Evolutionary conservation across 1,284 basidiomycete genomes (phyloP).

Genomic region (Cutaneotrichosporon cavernicola): DNA sequence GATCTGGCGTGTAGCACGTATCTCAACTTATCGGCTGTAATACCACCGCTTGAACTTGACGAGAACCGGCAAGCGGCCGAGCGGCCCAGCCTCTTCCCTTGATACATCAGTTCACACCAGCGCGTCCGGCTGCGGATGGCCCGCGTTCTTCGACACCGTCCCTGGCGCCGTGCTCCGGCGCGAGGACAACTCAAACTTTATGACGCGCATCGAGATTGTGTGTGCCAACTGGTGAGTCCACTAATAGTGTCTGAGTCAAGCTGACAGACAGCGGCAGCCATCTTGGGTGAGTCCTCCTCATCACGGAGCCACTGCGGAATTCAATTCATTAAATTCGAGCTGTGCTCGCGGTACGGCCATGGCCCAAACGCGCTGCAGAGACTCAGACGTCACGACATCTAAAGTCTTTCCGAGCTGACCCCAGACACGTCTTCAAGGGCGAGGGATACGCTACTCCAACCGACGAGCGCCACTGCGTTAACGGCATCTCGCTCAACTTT

Average conservation of each 20-base stretch:
- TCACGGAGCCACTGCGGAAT: not conserved
- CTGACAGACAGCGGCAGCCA: conserved; percentile 71
- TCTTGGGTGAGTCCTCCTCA: conserved; percentile 58
- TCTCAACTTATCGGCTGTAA: no score
- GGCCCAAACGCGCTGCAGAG: no score
- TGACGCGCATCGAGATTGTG: conserved; percentile 52
- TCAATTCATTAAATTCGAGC: no score
- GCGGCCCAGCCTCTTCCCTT: not conserved
- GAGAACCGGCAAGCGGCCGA: no score
- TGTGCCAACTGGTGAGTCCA: conserved; percentile 53
- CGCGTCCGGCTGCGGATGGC: conserved; percentile 91
- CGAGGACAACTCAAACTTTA: conserved; percentile 53
- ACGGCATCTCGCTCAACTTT: conserved; percentile 82
- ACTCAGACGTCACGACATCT: no score
- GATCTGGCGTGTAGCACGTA: no score
- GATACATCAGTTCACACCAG: conserved; percentile 28
- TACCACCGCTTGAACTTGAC: no score
- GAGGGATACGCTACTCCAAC: conserved; percentile 61
- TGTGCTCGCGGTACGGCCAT: no score
- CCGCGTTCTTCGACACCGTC: conserved; percentile 93
- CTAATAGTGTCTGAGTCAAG: conserved; percentile 9
- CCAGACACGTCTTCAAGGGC: conserved; percentile 78
- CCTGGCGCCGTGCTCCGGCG: conserved; percentile 77
- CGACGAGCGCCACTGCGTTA: conserved; percentile 69
- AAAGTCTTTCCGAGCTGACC: conserved; percentile 6